Evolutionary conservation across 306 rosid species (phyloP).

Genomic region (Abrus pulchellus): DNA sequence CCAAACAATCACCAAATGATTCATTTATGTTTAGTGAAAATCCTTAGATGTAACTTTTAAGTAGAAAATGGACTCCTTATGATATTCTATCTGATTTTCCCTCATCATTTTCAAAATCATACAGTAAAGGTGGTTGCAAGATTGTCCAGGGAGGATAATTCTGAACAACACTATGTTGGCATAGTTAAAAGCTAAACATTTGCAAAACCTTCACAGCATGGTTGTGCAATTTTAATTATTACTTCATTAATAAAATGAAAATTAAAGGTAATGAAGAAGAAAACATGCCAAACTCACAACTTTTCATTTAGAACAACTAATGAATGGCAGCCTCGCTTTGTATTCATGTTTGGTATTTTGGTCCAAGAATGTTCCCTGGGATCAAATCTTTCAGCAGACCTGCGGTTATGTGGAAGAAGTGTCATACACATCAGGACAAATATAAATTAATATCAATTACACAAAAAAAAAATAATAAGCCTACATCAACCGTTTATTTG

Average conservation of each 20-base stretch:
- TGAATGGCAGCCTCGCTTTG: slow-evolving; percentile 59
- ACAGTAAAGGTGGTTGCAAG: background rate
- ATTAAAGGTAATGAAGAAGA: slow-evolving; percentile 33
- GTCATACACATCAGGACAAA: slow-evolving; percentile 37
- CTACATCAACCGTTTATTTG: slow-evolving; percentile 17
- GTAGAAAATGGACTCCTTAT: background rate
- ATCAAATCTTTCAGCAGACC: slow-evolving; percentile 87
- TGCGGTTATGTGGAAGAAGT: slow-evolving; percentile 51
- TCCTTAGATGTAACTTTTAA: background rate
- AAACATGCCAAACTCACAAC: slow-evolving; percentile 57
- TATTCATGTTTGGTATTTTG: slow-evolving; percentile 61
- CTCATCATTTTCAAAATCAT: background rate
- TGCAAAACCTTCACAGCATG: slow-evolving; percentile 7
- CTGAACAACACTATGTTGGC: background rate
- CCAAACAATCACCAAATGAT: slow-evolving; percentile 23
- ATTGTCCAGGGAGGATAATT: slow-evolving; percentile 26
- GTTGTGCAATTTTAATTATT: slow-evolving; percentile 13
- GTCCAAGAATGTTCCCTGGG: slow-evolving; percentile 87
- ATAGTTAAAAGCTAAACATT: background rate
- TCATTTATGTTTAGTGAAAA: background rate
- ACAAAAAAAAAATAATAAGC: background rate
- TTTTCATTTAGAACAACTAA: slow-evolving; percentile 70
- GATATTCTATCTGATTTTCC: background rate
- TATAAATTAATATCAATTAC: background rate
- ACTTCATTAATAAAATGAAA: slow-evolving; percentile 19